Evolutionary conservation across 257 asterid species (phyloP), one percentile per base, ranked within the genome.

Genomic region (Dorcoceras hygrometricum): DNA sequence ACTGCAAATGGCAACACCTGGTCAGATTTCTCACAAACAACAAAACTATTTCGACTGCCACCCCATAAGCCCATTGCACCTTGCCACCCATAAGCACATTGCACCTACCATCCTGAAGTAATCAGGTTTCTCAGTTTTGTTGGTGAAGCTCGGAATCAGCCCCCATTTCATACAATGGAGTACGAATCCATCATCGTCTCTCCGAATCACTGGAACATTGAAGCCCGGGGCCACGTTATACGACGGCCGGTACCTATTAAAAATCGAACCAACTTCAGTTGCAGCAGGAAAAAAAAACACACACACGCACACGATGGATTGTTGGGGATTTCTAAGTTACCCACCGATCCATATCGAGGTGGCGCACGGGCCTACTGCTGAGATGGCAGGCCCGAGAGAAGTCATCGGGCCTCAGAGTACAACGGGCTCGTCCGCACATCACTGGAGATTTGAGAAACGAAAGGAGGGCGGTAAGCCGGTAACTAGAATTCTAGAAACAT

Each of bases 111-210:
- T 92, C 82, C 22, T 86, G 72, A 84, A 92, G 77, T 92, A 89
- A 67, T 92, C 98, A 34, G 86, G 78, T 75, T 87, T 92, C 28
- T 87, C 93, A 29, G 79, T 71, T 75, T 84, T 84, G 80, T 92
- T 87, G 29, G 95, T 84, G 75, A 92, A 92, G 73, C 93, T 83
- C 22, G 98, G 98, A 73, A 92, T 69, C 57, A 92, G 86, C 18
- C 98, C 98, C 98, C 98, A 92, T 59, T 89, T 92, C 97, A 92
- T 92, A 67, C 89, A 89, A 72, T 92, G 97, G 75, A 82, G 74
- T 59, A 84, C 95, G 64, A 76, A 87, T 23, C 77, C 76, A 2
- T 66, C 86, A 9, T 83, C 84, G 62, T 83, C 97, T 65, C 81
- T 79, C 70, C 90, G 81, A 7, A 92, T 83, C 61, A 92, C 98